Evolutionary conservation across 2,329 filamentous ascomycete species (phyloP).

Genomic region (Diaporthe citri): DNA sequence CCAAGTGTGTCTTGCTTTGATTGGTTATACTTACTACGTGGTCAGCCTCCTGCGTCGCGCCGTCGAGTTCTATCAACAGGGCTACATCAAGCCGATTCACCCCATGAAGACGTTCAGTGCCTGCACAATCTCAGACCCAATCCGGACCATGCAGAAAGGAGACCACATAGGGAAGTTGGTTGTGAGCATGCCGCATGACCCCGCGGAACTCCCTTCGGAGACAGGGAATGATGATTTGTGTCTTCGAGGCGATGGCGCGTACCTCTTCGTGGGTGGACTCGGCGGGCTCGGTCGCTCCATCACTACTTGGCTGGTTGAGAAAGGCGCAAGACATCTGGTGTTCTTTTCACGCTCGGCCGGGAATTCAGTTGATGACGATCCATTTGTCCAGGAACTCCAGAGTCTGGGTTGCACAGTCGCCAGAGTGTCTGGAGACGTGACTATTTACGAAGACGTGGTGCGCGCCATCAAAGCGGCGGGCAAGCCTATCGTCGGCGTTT

Average conservation of each 20-base stretch:
- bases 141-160: conserved; percentile 55
- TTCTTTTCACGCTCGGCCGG: conserved; percentile 31
- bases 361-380: not conserved
- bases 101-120: conserved; percentile 44
- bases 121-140: conserved; percentile 45
- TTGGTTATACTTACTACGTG: not conserved
- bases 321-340: not conserved
- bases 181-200: conserved; percentile 42
- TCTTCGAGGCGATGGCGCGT: conserved; percentile 31
- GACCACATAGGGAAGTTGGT: conserved; percentile 59
- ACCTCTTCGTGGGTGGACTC: conserved; percentile 34
- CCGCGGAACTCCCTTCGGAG: not conserved
- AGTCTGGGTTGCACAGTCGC: conserved; percentile 19
- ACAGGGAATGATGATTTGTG: not conserved
- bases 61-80: conserved; percentile 31
- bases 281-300: conserved; percentile 23
- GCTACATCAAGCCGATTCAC: conserved; percentile 39
- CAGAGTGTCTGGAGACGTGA: conserved; percentile 22
- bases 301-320: conserved; percentile 28
- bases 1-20: not conserved
- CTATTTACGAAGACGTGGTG: not conserved
- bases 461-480: not conserved
- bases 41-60: not conserved
- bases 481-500: not conserved
- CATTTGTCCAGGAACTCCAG: conserved; percentile 12